phyloP scores from a whole-genome alignment of 1,139 yeast genomes.

The Geotrichum cucujoidarum region DNA sequence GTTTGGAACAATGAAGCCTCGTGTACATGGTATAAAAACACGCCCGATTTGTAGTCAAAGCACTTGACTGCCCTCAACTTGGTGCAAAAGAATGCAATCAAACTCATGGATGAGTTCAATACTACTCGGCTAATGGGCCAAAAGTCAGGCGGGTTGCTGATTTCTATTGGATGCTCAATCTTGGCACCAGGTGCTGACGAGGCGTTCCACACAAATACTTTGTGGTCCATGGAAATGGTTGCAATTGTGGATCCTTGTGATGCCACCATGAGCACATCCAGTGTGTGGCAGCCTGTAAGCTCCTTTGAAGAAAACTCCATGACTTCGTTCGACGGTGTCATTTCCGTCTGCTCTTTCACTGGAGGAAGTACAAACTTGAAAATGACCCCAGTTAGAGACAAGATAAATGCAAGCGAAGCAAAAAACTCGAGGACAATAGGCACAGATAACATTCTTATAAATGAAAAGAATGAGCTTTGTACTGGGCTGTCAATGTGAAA shows the following conservation, averaged over 20 bases:
- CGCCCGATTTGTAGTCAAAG: constrained; percentile 23
- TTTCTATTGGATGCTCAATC: constrained; percentile 37
- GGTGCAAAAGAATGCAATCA: constrained; percentile 53
- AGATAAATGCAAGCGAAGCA: constrained; percentile 41
- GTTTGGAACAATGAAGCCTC: constrained; percentile 16
- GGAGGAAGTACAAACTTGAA: constrained; percentile 34
- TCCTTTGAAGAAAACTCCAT: constrained; percentile 46
- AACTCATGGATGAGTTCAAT: constrained; percentile 57
- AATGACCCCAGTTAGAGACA: constrained; percentile 39
- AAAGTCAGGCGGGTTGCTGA: constrained; percentile 43
- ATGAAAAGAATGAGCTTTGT: constrained; percentile 11
- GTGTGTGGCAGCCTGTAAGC: constrained; percentile 50
- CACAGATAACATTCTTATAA: constrained; percentile 14
- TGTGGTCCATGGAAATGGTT: constrained; percentile 69
- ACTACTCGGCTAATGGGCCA: constrained; percentile 67
- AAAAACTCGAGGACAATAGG: constrained; percentile 43
- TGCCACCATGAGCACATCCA: constrained; percentile 60
- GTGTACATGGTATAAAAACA: constrained; percentile 18
- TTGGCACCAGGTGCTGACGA: constrained; percentile 32
- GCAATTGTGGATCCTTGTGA: constrained; percentile 54
- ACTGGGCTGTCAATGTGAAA: constrained; percentile 11
- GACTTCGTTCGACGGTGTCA: constrained; percentile 18
- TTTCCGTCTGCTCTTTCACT: constrained; percentile 8
- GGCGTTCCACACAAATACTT: constrained; percentile 71
- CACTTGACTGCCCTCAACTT: constrained; percentile 19